Evolutionary conservation across 78 protist species (phyloP).

Genomic region (Planoprotostelium fungivorum): DNA sequence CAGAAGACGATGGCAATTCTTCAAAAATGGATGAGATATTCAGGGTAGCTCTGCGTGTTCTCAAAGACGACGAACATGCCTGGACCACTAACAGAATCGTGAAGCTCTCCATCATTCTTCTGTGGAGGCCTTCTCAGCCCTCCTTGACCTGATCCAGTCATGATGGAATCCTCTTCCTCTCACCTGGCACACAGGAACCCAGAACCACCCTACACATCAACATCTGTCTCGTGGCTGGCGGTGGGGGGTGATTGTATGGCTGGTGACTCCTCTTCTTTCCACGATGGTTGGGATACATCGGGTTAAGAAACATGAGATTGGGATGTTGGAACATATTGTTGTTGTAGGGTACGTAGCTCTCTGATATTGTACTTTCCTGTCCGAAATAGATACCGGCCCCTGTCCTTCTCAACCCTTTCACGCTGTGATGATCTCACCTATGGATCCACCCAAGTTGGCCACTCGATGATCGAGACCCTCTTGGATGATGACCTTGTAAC

Average conservation of each 20-base stretch:
- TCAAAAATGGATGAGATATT: not conserved
- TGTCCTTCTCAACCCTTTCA: too few relatives aligned
- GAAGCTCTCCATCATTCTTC: not conserved
- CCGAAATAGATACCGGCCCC: not conserved
- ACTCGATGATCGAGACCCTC: not conserved
- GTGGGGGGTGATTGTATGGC: not conserved
- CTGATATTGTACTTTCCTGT: not conserved
- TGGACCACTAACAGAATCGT: not conserved
- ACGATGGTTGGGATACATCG: too few relatives aligned
- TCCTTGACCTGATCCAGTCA: too few relatives aligned
- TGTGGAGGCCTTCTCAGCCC: not conserved
- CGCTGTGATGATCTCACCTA: too few relatives aligned
- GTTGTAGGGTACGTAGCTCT: not conserved
- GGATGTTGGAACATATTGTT: not conserved
- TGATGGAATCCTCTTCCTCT: too few relatives aligned
- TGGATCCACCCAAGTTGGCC: not conserved
- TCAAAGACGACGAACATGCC: not conserved
- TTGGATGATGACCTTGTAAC: not conserved
- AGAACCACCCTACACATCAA: not conserved
- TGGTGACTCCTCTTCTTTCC: not conserved
- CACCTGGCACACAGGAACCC: not conserved
- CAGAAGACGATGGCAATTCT: too few relatives aligned
- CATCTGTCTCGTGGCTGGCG: not conserved
- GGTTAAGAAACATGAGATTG: not conserved
- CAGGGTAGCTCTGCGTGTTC: not conserved